A percentile compares a stretch with the other conserved stretches of the same genome.
These are phyloP conservation scores for Annulohypoxylon maeteangense DNA, from an alignment of 495 filamentous ascomycete species.

Conservation along the genomic window DNA sequence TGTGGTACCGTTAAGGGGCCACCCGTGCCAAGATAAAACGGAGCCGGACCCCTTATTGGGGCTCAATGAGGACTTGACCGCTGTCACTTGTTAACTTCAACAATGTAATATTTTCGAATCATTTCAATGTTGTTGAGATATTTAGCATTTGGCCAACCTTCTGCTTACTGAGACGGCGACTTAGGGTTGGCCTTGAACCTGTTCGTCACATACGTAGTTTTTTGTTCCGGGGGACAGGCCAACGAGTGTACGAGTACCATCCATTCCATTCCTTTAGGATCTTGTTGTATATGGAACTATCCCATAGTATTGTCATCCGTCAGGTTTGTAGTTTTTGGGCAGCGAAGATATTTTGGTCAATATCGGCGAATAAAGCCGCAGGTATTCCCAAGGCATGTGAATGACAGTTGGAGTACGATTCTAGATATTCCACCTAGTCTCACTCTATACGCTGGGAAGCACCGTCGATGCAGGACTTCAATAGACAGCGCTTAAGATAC, in stretches of 20 bases:
- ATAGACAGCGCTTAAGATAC: not conserved
- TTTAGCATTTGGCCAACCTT: not conserved
- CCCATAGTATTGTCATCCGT: not conserved
- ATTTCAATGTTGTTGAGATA: not conserved
- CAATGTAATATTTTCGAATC: not conserved
- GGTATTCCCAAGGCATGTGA: not conserved
- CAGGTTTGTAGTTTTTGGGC: not conserved
- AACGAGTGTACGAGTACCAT: not conserved
- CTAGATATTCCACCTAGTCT: not conserved
- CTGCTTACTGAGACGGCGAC: not conserved
- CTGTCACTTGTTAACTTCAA: not conserved
- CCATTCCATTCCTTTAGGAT: not conserved
- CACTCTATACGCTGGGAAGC: not conserved
- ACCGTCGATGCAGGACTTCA: not conserved
- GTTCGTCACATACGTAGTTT: not conserved
- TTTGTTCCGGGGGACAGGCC: not conserved
- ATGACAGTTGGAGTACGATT: not conserved
- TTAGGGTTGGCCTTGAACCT: not conserved
- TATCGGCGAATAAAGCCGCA: not conserved
- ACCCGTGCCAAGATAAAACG: constrained; percentile 13
- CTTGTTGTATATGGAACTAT: not conserved
- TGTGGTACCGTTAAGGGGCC: constrained; percentile 1
- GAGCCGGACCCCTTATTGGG: constrained; percentile 13
- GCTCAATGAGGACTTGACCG: constrained; percentile 17
- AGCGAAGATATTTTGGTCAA: not conserved